phyloP scores from a whole-genome alignment of 2,329 filamentous ascomycete genomes.

The Colletotrichum navitas region DNA sequence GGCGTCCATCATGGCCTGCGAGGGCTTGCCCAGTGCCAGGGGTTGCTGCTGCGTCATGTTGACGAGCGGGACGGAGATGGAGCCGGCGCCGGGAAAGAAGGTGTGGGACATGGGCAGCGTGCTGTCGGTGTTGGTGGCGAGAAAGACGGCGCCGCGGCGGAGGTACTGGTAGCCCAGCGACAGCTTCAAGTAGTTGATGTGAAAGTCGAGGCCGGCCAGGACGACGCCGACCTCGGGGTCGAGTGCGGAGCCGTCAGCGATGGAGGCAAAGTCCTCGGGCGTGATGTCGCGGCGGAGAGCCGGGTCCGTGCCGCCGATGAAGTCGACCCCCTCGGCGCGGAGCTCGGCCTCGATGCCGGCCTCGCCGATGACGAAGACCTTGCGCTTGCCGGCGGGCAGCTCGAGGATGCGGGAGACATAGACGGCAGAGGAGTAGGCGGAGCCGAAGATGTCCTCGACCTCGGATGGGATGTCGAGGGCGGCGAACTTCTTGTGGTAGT shows the following conservation, averaged over 20 bases:
- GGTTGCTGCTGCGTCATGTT: constrained; percentile 79
- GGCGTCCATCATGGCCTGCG: constrained; percentile 99
- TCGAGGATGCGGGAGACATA: constrained; percentile 95
- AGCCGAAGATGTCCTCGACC: constrained; percentile 94
- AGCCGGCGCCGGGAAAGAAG: constrained; percentile 93
- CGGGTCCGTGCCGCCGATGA: constrained; percentile 89
- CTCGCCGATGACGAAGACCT: constrained; percentile 95
- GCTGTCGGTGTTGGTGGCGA: constrained; percentile 94
- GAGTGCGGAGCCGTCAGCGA: constrained; percentile 80
- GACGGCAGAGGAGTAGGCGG: constrained; percentile 92
- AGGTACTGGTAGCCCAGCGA: constrained; percentile 89
- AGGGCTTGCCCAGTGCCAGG: constrained; percentile 89
- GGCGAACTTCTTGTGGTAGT: constrained; percentile 94
- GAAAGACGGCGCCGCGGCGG: constrained; percentile 82
- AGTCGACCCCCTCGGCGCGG: constrained; percentile 80
- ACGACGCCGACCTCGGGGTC: constrained; percentile 93
- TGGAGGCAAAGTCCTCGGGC: constrained; percentile 81
- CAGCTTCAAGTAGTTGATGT: constrained; percentile 95
- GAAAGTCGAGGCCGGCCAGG: constrained; percentile 90
- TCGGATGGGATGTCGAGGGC: constrained; percentile 82
- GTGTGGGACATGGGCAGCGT: constrained; percentile 85
- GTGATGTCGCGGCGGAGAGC: constrained; percentile 81
- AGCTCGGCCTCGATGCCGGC: constrained; percentile 92
- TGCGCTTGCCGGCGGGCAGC: constrained; percentile 82
- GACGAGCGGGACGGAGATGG: constrained; percentile 81